phyloP scores from a whole-genome alignment of 1,139 yeast species.

The Taphrina pruni region DNA sequence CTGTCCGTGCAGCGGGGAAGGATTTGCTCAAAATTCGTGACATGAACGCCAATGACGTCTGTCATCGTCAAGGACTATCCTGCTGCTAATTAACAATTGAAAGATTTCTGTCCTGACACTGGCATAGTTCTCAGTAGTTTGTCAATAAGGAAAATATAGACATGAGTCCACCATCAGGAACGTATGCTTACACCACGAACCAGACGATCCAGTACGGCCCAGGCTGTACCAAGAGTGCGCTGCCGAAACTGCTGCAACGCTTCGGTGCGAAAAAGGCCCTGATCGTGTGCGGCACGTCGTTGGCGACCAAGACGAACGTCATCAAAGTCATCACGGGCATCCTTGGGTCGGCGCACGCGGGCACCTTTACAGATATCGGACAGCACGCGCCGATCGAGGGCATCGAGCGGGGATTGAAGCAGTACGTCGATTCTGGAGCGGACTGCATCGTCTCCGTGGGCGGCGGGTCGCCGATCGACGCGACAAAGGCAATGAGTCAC shows the following conservation, averaged over 20 bases:
- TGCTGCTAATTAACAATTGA: too few species aligned
- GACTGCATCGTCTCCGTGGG: constrained; percentile 42
- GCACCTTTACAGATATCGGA: constrained; percentile 33
- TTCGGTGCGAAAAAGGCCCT: constrained; percentile 32
- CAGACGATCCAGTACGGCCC: constrained; percentile 37
- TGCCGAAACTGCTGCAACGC: constrained; percentile 21
- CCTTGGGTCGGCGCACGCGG: constrained; percentile 30
- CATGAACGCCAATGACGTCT: not conserved
- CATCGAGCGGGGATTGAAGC: constrained; percentile 34
- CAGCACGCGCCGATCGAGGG: constrained; percentile 39
- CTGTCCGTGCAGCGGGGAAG: constrained; percentile 2
- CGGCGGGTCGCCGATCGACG: constrained; percentile 41
- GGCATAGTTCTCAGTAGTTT: too few species aligned
- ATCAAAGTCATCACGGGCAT: constrained; percentile 19
- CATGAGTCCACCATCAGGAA: constrained; percentile 19
- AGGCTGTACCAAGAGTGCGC: constrained; percentile 18
- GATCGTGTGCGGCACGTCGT: constrained; percentile 55
- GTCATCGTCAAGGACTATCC: not conserved
- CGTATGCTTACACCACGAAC: constrained; percentile 27
- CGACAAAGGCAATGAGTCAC: constrained; percentile 35
- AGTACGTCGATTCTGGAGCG: constrained; percentile 44
- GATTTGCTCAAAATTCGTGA: not conserved
- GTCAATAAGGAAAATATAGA: too few species aligned
- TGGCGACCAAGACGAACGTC: constrained; percentile 38
- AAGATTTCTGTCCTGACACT: too few species aligned